Evolutionary conservation across 2,329 filamentous ascomycete genomes (phyloP).

Genomic region (Cryphonectria radicalis): DNA sequence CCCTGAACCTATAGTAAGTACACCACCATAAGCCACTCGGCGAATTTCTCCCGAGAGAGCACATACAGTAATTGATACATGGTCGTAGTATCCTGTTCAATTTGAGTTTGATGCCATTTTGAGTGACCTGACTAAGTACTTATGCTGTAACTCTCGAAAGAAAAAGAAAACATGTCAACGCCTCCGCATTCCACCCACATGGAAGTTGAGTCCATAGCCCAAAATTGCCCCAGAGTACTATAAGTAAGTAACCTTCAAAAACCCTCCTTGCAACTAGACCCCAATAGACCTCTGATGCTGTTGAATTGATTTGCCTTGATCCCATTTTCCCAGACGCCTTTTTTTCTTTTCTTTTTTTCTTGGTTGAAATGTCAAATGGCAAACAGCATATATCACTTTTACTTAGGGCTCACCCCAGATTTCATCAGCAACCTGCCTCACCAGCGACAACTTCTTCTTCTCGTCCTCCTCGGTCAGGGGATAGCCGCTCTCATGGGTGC

Average conservation of each 20-base stretch:
- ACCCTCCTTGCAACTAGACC: conserved; percentile 12
- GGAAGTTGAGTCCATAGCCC: conserved; percentile 31
- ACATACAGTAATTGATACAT: not conserved
- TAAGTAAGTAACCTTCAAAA: conserved; percentile 8
- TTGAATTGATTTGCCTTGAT: conserved; percentile 13
- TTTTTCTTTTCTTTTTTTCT: not conserved
- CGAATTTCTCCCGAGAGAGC: not conserved
- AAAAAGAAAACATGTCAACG: not conserved
- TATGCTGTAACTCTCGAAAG: not conserved
- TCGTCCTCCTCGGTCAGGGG: conserved; percentile 70
- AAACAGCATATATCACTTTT: conserved; percentile 46
- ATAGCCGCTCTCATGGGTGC: conserved; percentile 75
- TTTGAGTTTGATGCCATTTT: not conserved
- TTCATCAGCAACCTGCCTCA: conserved; percentile 72
- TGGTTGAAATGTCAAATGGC: no score
- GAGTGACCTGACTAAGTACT: not conserved
- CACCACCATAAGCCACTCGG: not conserved
- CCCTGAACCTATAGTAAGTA: not conserved
- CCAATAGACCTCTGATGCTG: conserved; percentile 26
- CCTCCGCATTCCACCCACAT: conserved; percentile 17
- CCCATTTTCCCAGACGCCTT: not conserved
- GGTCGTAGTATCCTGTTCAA: not conserved
- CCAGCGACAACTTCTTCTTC: conserved; percentile 72
- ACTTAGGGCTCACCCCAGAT: conserved; percentile 62
- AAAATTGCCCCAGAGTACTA: not conserved